Evolutionary conservation across 2,329 filamentous ascomycete species (phyloP), one percentile per base, ranked within the genome.

Genomic region (Byssochlamys sp.): DNA sequence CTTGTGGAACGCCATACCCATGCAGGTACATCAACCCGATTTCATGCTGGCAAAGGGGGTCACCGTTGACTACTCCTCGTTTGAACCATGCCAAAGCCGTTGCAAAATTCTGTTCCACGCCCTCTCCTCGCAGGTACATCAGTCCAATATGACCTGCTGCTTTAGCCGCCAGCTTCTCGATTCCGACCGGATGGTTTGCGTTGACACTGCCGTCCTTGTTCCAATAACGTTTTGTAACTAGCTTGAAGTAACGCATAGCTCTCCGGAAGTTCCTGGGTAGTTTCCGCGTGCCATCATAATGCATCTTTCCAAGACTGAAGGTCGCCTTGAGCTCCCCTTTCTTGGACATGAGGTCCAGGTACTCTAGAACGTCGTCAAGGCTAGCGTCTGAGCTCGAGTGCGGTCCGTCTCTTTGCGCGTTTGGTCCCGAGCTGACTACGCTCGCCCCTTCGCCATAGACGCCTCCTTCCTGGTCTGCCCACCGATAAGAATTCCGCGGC

Each of bases 361-460:
- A 99, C 70, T 99, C 94, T 59, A 99, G 84, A 14, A 97, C 88
- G 71, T 99, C 92, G 65, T 95, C 91, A 58, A 96, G 84, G 14
- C 90, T 89, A 1, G 91, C 90, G 66, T 95, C 88, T 0, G 88
- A 84, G 68, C 94, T 89, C 2, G 90, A 89, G 62, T 88, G 86
- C 1, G 86, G 81, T 57, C 85, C 84, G 24, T 85, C 84, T 61
- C 86, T 85, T 66, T 87, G 82, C 3, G 91, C 90, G 69, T 95
- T 91, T 57, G 83, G 81, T 3, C 94, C 94, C 0, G 94, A 88
- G 69, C 91, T 96, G 26, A 87, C 87, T 45, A 87, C 89, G 69
- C 92, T 97, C 11, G 94, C 94, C 2, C 94, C 95, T 73, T 96
- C 90, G 52, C 94, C 95, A 70, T 96, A 99, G 5, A 96, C 88